Evolutionary conservation across 208 protist genomes (phyloP).

Genomic region (Herpetomonas tarakana): DNA sequence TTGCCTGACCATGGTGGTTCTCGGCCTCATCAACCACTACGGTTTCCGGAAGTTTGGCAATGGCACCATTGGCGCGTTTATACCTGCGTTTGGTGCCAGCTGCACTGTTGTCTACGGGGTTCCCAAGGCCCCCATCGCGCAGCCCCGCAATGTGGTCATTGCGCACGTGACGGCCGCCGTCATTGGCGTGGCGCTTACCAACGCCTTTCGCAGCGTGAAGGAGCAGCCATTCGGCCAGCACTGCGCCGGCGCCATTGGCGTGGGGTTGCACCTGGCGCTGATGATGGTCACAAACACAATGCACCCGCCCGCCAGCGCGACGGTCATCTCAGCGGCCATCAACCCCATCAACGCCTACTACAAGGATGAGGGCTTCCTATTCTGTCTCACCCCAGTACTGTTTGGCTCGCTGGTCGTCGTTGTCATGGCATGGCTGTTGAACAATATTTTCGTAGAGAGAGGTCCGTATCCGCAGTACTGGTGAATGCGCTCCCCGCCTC

Average conservation of each 20-base stretch:
- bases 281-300: conserved; percentile 67
- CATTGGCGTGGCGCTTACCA: conserved; percentile 39
- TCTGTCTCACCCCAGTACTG: conserved; percentile 49
- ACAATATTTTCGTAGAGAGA: conserved; percentile 48
- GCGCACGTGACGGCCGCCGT: conserved; percentile 62
- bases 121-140: conserved; percentile 48
- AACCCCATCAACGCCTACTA: conserved; percentile 45
- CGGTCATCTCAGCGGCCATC: conserved; percentile 48
- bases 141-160: conserved; percentile 53
- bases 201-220: conserved; percentile 43
- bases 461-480: conserved; percentile 70
- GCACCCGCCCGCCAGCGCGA: conserved; percentile 63
- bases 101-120: conserved; percentile 48
- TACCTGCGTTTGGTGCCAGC: conserved; percentile 57
- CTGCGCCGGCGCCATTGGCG: conserved; percentile 50
- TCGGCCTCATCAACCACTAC: conserved; percentile 60
- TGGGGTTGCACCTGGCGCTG: conserved; percentile 46
- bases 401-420: conserved; percentile 34
- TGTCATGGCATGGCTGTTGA: conserved; percentile 47
- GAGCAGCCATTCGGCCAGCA: conserved; percentile 47
- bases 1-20: conserved; percentile 37
- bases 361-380: conserved; percentile 60
- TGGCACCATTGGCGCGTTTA: conserved; percentile 36
- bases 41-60: conserved; percentile 40
- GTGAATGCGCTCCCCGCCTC: conserved; percentile 19